A percentile compares a stretch with the other conserved stretches of the same genome.
Evolutionary conservation across 495 filamentous ascomycete genomes (phyloP).

Genomic region (Parachaetomium inaequale): DNA sequence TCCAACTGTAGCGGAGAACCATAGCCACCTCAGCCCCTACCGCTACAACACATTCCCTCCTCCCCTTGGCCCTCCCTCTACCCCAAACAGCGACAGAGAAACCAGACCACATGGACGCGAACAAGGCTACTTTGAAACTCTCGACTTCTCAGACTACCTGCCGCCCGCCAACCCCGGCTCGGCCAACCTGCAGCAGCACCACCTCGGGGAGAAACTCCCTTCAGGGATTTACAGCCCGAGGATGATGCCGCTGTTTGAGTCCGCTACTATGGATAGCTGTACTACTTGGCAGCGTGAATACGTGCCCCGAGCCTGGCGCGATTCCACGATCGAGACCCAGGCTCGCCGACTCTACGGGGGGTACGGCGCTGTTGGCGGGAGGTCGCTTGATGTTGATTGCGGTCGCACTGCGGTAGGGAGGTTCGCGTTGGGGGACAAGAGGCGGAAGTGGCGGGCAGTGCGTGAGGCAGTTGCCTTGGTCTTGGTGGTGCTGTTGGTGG

Average conservation of each 20-base stretch:
- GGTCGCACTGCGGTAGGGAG: not conserved
- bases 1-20: no score
- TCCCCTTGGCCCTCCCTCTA: not conserved
- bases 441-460: not conserved
- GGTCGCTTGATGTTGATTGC: no score
- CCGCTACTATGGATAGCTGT: no score
- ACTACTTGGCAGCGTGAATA: no score
- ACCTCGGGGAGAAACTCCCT: no score
- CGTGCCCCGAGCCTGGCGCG: no score
- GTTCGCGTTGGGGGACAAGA: not conserved
- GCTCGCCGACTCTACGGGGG: no score
- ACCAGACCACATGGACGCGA: not conserved
- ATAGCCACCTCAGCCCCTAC: not conserved
- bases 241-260: no score
- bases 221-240: no score
- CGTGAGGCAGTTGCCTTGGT: not conserved
- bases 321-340: no score
- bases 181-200: not conserved
- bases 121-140: not conserved
- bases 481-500: not conserved
- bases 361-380: not conserved
- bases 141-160: conserved; percentile 6
- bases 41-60: not conserved
- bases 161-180: not conserved
- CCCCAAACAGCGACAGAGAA: not conserved